Base-by-base conservation (phyloP, 768 basidiomycete species). In the Pilatotrama ljubarskyi region DNA sequence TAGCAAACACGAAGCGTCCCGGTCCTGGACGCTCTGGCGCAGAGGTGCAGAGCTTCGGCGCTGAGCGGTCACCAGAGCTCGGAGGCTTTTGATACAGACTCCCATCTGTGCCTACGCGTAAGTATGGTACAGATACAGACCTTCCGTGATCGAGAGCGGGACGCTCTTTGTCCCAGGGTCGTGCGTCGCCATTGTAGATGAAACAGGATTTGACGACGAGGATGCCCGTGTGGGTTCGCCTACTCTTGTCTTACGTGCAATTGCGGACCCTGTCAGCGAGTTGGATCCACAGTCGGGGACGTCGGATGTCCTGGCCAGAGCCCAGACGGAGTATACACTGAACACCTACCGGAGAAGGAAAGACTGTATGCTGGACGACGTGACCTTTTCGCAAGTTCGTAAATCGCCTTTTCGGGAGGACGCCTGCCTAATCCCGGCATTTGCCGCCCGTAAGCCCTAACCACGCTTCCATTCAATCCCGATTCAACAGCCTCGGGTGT, bases 111-210 rank as follows among this genome's bases (percentile, higher is more conserved):
- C 29, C 32, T 42, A 7, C 8, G 11, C 36, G 51, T 47, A 15
- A 15, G 32, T 10, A 8, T 13, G 5, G 18, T 7, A 10, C 44
- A 15, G 46, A 36, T 20, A 42, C 58, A n/a, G 41, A 77, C 88
- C 88, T 75, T 90, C 88, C 47, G 88, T 88, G 52, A 89, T 82
- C 58, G 80, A 75, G 50, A 77, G 76, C n/a, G 80, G 72, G 38
- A 75, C 72, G 51, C 66, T 58, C 63, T 72, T 76, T 20, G 70
- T 70, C 50, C 69, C 72, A 49, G 74, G 72, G 51, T 74, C 65
- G 24, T 55, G 51, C 49, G 57, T 50, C 26, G 67, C 62, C 69
- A 71, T 68, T 26, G 58, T 20, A 17, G 13, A 40, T 22, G 54
- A 18, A 29, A 13, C 20, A 22, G 36, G 44, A 10, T 17, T 50